phyloP scores from a whole-genome alignment of 2,329 filamentous ascomycete genomes.

The Trichoderma koningiopsis region DNA sequence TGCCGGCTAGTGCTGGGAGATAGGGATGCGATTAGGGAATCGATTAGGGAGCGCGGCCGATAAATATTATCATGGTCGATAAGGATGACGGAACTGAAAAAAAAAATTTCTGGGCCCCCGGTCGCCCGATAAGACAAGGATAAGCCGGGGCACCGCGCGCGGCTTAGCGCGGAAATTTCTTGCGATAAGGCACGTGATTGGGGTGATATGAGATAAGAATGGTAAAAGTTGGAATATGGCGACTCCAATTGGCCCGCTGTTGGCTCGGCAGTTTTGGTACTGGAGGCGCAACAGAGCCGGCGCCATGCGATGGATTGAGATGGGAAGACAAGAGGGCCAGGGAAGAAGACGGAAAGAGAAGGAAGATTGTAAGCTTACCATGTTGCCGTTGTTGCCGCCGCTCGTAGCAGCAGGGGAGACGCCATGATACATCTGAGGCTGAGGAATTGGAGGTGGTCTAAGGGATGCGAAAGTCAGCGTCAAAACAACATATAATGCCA shows the following conservation, averaged over 20 bases:
- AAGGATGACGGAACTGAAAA: constrained; percentile 42
- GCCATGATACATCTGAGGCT: constrained; percentile 24
- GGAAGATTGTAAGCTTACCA: constrained; percentile 40
- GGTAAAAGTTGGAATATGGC: constrained; percentile 24
- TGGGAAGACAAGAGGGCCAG: not conserved
- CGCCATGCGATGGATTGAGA: not conserved
- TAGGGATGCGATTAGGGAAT: constrained; percentile 29
- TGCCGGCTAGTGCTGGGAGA: constrained; percentile 41
- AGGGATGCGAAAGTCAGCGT: constrained; percentile 7
- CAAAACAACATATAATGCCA: not conserved
- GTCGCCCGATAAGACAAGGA: constrained; percentile 42
- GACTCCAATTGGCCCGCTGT: constrained; percentile 24
- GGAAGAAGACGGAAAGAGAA: not conserved
- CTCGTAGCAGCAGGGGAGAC: constrained; percentile 45
- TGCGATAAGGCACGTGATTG: constrained; percentile 29
- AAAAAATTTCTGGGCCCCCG: constrained; percentile 39
- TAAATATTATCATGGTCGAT: constrained; percentile 43
- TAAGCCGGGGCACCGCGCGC: constrained; percentile 33
- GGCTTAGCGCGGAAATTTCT: constrained; percentile 30
- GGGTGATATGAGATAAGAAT: constrained; percentile 27
- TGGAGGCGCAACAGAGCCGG: constrained; percentile 8
- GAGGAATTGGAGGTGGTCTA: constrained; percentile 22
- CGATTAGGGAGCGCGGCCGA: constrained; percentile 35
- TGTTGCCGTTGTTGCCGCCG: constrained; percentile 43
- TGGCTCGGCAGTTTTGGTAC: constrained; percentile 15